Percentiles rank a stretch among this genome's conserved stretches.
These are phyloP conservation scores for Ceratobasidium sp. DNA, from an alignment of 1,284 basidiomycete genomes.

Conservation along the genomic window DNA sequence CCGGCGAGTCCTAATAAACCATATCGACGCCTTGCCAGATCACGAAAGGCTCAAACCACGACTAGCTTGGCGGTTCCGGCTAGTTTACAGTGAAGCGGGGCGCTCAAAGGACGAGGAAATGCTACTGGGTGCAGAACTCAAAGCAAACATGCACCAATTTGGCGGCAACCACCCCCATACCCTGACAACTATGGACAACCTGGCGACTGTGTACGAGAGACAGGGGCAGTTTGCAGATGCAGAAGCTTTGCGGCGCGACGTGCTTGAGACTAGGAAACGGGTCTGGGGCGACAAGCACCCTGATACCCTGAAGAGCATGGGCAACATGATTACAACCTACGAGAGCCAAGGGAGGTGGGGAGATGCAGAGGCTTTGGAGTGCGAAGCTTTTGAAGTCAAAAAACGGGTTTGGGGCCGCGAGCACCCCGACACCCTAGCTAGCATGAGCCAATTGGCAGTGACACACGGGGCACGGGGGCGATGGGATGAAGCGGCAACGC, in stretches of 20 bases:
- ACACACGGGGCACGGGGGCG: not conserved
- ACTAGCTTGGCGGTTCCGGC: not conserved
- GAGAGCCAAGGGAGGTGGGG: not conserved
- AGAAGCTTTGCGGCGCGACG: not conserved
- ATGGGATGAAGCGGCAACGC: not conserved
- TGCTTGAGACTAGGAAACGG: not conserved
- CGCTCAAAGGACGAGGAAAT: not conserved
- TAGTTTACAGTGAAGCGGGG: not conserved
- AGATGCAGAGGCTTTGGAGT: not conserved
- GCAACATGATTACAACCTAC: not conserved
- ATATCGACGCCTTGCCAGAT: slow-evolving; percentile 7
- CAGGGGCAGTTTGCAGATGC: not conserved
- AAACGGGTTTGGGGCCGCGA: not conserved
- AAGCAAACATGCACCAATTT: not conserved
- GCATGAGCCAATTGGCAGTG: not conserved
- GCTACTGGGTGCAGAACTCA: not conserved
- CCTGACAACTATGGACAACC: not conserved
- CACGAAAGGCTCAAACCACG: slow-evolving; percentile 4
- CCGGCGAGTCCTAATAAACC: slow-evolving; percentile 12
- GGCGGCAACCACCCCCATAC: not conserved
- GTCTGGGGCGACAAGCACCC: slow-evolving; percentile 12
- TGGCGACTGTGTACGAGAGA: not conserved
- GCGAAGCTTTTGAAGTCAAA: not conserved
- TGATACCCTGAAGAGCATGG: not conserved
- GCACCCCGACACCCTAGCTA: no score